Evolutionary conservation across 2,329 filamentous ascomycete genomes (phyloP), one percentile per base, ranked within the genome.

Genomic region (Raffaelea ambrosiae): DNA sequence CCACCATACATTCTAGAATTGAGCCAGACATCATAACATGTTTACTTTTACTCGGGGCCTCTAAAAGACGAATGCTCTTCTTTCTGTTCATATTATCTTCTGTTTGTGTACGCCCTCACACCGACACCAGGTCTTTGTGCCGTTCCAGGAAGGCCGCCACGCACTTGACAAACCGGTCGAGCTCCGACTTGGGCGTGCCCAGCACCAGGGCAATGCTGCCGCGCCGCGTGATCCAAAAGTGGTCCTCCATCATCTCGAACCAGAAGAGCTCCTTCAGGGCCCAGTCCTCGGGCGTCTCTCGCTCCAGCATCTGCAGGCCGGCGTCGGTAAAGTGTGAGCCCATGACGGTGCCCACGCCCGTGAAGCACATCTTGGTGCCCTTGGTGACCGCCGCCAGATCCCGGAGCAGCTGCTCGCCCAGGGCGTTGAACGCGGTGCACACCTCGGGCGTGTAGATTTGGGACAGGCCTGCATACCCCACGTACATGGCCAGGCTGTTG

Each of bases 401-500:
- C 5, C 49, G 49, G 5, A 62, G 56, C 9, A 68, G 54, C 29
- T 52, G 40, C 14, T 62, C 57, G 11, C 66, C 67, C 11, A 48
- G 42, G 3, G 50, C 51, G 13, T 63, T 67, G 50, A 67, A 64
- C 7, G 48, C 52, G 2, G 46, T 47, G 19, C 62, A 62, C 10
- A 58, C 58, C 4, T 61, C 57, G 7, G 61, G 57, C 0, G 66
- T 66, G 47, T 65, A 70, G 2, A 69, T 48, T 44, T 62, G 53
- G 3, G 59, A 61, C 21, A 70, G 56, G 0, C 65, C 68, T 3
- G 61, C 61, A 46, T 67, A 54, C 3, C 80, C 81, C 7, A 75
- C 74, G 20, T 68, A 65, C 69, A 83, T 84, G 3, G 73, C 73
- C 11, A 83, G 61, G 54, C 81, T 80, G 55, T 83, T 83, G 55